phyloP scores from a whole-genome alignment of 78 protist genomes.

The slime mould (Dictyostelium discoideum) region DNA sequence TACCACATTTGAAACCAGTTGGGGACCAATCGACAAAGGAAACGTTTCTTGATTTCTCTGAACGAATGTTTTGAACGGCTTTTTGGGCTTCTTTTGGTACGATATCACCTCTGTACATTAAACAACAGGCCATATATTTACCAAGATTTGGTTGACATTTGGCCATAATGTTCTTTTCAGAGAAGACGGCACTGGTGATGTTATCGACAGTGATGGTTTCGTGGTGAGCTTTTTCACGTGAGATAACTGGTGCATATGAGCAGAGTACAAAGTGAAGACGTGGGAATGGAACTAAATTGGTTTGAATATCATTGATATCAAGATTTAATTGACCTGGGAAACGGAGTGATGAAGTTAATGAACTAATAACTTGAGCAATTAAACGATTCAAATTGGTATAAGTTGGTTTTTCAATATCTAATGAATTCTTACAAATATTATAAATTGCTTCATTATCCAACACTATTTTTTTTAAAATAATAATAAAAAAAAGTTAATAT shows the following conservation, averaged over 20 bases:
- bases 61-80: conserved; percentile 92
- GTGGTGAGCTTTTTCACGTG: conserved; percentile 94
- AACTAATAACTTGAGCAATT: conserved; percentile 92
- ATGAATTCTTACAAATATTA: conserved; percentile 92
- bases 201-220: conserved; percentile 90
- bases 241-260: conserved; percentile 92
- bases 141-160: conserved; percentile 97
- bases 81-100: conserved; percentile 92
- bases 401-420: conserved; percentile 96
- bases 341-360: conserved; percentile 95
- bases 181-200: conserved; percentile 93
- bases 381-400: conserved; percentile 93
- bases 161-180: conserved; percentile 93
- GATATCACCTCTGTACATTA: conserved; percentile 96
- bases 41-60: conserved; percentile 89
- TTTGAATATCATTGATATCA: conserved; percentile 92
- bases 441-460: conserved; percentile 98
- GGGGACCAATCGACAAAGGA: conserved; percentile 98
- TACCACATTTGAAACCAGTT: conserved; percentile 97
- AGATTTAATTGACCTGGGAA: conserved; percentile 96
- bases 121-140: conserved; percentile 96
- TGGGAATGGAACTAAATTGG: conserved; percentile 96
- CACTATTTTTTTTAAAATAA: conserved; percentile 13
- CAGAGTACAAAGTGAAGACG: conserved; percentile 92
- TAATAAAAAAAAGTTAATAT: not conserved